Conservation (phyloP, 2,329 filamentous ascomycete species). For the Beauveria pseudobassiana region DNA sequence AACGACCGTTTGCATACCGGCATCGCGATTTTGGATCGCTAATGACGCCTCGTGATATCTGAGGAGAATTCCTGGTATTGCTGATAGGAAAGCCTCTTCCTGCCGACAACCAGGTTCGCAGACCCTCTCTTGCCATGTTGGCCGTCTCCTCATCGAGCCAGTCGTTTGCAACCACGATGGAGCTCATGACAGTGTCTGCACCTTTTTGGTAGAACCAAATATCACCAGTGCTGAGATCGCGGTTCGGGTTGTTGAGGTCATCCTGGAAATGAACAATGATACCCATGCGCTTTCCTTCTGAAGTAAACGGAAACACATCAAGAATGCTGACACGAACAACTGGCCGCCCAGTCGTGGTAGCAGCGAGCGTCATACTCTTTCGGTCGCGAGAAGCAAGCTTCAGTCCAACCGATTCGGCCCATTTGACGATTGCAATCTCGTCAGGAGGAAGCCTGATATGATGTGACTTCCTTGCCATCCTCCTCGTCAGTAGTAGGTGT, state of each 20-base stretch:
- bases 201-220: slow-evolving; percentile 99
- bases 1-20: slow-evolving; percentile 72
- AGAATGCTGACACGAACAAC: slow-evolving; percentile 84
- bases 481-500: slow-evolving; percentile 77
- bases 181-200: slow-evolving; percentile 95
- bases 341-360: slow-evolving; percentile 60
- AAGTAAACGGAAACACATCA: slow-evolving; percentile 95
- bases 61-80: slow-evolving; percentile 76
- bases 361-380: slow-evolving; percentile 75
- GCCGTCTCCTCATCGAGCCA: slow-evolving; percentile 98
- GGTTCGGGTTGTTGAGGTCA: slow-evolving; percentile 38
- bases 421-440: slow-evolving; percentile 94
- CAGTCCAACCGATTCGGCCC: slow-evolving; percentile 88
- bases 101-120: slow-evolving; percentile 94
- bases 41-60: slow-evolving; percentile 75
- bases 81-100: slow-evolving; percentile 70
- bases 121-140: slow-evolving; percentile 97
- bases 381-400: slow-evolving; percentile 80
- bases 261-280: slow-evolving; percentile 84
- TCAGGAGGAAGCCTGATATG: slow-evolving; percentile 97
- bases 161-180: slow-evolving; percentile 90
- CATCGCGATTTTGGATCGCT: slow-evolving; percentile 71
- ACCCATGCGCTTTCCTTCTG: slow-evolving; percentile 96
- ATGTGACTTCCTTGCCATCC: slow-evolving; percentile 67
- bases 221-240: slow-evolving; percentile 55